Evolutionary conservation across 2,329 filamentous ascomycete species (phyloP).

Genomic region (Colletotrichum aenigma): DNA sequence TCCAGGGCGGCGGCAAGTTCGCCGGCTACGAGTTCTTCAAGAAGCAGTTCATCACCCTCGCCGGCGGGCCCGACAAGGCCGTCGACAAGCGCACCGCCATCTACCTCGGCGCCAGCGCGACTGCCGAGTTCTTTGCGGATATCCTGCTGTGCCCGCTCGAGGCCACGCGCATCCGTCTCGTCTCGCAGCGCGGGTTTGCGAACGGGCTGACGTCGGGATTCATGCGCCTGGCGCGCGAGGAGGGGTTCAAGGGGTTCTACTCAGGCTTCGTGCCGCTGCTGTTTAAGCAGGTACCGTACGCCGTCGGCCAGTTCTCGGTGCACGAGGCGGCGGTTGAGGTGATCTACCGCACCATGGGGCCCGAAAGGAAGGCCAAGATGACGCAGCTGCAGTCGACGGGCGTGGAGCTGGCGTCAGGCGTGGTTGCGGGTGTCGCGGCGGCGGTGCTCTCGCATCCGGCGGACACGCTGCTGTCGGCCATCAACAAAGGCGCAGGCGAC

Average conservation of each 20-base stretch:
- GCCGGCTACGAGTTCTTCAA: conserved; percentile 95
- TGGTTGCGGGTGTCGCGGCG: conserved; percentile 87
- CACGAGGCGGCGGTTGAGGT: conserved; percentile 86
- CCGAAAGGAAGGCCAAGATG: conserved; percentile 67
- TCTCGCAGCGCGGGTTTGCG: conserved; percentile 81
- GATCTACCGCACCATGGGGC: conserved; percentile 73
- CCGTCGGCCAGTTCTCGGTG: conserved; percentile 92
- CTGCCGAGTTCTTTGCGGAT: conserved; percentile 75
- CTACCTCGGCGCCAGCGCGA: conserved; percentile 75
- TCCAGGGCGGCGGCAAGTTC: conserved; percentile 90
- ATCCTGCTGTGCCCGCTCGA: conserved; percentile 89
- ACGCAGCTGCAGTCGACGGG: conserved; percentile 76
- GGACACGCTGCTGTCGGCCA: conserved; percentile 65
- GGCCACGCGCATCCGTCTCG: conserved; percentile 79
- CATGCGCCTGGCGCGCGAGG: conserved; percentile 74
- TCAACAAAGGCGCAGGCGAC: conserved; percentile 60
- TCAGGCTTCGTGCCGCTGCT: conserved; percentile 87
- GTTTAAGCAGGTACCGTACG: conserved; percentile 92
- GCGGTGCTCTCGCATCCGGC: conserved; percentile 90
- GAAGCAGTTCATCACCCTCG: conserved; percentile 77
- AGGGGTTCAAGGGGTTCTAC: conserved; percentile 85
- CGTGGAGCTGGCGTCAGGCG: conserved; percentile 85
- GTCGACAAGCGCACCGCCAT: conserved; percentile 55
- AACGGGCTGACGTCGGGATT: conserved; percentile 74
- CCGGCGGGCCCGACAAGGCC: conserved; percentile 57